Conservation (phyloP, 371 early-diverging fungal genomes). For the Actinomortierella ambigua region DNA sequence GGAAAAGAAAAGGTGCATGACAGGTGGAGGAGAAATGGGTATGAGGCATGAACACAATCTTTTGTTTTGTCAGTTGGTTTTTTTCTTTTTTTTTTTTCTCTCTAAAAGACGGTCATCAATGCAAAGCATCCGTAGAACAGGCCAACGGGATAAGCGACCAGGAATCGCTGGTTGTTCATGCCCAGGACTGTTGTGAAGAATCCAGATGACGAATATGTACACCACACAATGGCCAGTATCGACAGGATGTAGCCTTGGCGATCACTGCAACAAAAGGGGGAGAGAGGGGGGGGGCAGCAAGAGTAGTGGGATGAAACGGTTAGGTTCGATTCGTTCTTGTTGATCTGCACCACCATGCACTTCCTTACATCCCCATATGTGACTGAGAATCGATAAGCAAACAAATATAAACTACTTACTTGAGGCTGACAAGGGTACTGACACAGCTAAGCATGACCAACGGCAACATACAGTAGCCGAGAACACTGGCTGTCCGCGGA, state of each 20-base stretch:
- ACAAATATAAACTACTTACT: constrained; percentile 12
- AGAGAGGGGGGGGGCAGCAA: no score
- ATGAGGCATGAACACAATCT: no score
- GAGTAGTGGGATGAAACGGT: no score
- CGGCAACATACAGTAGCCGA: constrained; percentile 96
- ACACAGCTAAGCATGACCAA: constrained; percentile 86
- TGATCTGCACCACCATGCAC: no score
- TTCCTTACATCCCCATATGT: not conserved
- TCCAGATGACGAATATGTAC: constrained; percentile 91
- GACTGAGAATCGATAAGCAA: not conserved
- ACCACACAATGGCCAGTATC: constrained; percentile 85
- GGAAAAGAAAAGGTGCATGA: no score
- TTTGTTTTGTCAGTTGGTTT: no score
- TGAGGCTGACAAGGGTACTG: constrained; percentile 40
- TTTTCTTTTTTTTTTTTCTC: no score
- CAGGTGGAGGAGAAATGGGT: no score
- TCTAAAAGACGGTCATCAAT: constrained; percentile 89
- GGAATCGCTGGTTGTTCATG: constrained; percentile 90
- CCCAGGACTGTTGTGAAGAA: constrained; percentile 95
- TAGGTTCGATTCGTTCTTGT: no score
- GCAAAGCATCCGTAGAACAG: constrained; percentile 96
- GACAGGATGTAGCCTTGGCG: constrained; percentile 64
- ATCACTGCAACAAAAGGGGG: constrained; percentile 39
- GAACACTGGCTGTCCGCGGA: constrained; percentile 90
- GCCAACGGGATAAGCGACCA: constrained; percentile 96